phyloP scores from a whole-genome alignment of 768 basidiomycete genomes.

The Boletus patriciae region DNA sequence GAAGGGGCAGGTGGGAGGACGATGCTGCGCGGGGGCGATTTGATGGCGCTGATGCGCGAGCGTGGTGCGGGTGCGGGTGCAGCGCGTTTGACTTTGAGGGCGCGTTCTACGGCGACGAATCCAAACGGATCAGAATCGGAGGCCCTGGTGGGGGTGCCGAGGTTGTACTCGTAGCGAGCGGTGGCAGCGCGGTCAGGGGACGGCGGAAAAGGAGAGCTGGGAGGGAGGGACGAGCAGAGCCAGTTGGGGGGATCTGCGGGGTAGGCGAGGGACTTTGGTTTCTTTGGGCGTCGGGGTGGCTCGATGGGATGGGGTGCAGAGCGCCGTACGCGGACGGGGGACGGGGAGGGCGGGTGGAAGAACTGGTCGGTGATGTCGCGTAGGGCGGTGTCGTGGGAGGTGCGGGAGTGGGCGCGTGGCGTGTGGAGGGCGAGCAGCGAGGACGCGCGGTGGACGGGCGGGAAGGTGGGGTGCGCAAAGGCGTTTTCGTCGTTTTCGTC shows the following conservation, averaged over 20 bases:
- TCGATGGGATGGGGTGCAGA: slow-evolving; percentile 16
- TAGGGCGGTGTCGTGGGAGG: slow-evolving; percentile 24
- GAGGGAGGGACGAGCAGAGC: slow-evolving; percentile 34
- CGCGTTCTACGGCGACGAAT: slow-evolving; percentile 54
- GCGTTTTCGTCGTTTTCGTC: slow-evolving; percentile 23
- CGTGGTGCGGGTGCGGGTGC: slow-evolving; percentile 7
- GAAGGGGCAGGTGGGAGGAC: slow-evolving; percentile 19
- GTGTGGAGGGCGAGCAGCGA: slow-evolving; percentile 22
- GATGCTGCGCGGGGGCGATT: slow-evolving; percentile 22
- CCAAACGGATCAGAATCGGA: slow-evolving; percentile 56
- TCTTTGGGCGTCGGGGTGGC: slow-evolving; percentile 34
- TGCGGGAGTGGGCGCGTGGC: slow-evolving; percentile 22
- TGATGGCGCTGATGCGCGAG: slow-evolving; percentile 11
- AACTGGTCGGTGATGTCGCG: slow-evolving; percentile 37
- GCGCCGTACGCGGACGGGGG: slow-evolving; percentile 22
- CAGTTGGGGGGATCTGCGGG: slow-evolving; percentile 35
- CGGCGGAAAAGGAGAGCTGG: slow-evolving; percentile 33
- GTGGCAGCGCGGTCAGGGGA: neutral
- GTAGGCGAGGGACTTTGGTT: slow-evolving; percentile 31
- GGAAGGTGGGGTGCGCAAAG: slow-evolving; percentile 1
- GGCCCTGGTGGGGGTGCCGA: slow-evolving; percentile 22
- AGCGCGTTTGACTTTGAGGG: slow-evolving; percentile 45
- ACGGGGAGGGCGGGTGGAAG: slow-evolving; percentile 35
- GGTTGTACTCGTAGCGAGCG: slow-evolving; percentile 19
- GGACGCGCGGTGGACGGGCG: slow-evolving; percentile 1